phyloP scores from a whole-genome alignment of 805 yeast genomes.

The Candida orba region DNA sequence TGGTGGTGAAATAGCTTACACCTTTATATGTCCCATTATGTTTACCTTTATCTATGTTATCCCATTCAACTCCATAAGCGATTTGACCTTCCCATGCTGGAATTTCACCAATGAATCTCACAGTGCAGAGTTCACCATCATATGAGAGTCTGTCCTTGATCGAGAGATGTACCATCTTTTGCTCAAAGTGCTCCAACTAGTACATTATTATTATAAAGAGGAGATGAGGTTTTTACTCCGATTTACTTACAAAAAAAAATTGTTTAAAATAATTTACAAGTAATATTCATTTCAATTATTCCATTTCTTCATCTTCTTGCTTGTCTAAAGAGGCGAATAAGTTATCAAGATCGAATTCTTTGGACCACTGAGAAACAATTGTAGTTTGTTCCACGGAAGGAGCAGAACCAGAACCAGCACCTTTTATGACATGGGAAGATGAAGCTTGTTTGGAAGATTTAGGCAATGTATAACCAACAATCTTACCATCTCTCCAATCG shows the following conservation, averaged over 20 bases:
- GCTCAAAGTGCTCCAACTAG: background rate
- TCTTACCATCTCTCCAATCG: conserved; percentile 97
- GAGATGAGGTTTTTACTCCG: too few species aligned
- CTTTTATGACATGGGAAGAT: conserved; percentile 19
- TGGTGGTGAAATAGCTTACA: conserved; percentile 42
- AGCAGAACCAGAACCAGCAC: conserved; percentile 26
- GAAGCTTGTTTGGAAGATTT: conserved; percentile 42
- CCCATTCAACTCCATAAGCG: conserved; percentile 88
- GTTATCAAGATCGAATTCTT: conserved; percentile 89
- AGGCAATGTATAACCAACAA: conserved; percentile 86
- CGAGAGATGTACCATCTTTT: background rate
- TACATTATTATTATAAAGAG: too few species aligned
- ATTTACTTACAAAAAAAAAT: background rate
- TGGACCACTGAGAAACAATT: conserved; percentile 84
- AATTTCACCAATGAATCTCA: conserved; percentile 52
- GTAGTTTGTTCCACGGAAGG: conserved; percentile 48
- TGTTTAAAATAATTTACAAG: background rate
- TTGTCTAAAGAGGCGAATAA: conserved; percentile 44
- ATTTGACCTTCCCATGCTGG: conserved; percentile 51
- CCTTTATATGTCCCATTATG: conserved; percentile 59
- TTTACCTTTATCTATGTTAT: conserved; percentile 58
- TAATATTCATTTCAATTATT: background rate
- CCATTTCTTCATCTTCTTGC: conserved; percentile 20
- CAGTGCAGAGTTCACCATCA: conserved; percentile 50
- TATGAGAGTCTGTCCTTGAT: conserved; percentile 24